Evolutionary conservation across 2,329 filamentous ascomycete species (phyloP), one percentile per base, ranked within the genome.

Genomic region (Graphium sp.): DNA sequence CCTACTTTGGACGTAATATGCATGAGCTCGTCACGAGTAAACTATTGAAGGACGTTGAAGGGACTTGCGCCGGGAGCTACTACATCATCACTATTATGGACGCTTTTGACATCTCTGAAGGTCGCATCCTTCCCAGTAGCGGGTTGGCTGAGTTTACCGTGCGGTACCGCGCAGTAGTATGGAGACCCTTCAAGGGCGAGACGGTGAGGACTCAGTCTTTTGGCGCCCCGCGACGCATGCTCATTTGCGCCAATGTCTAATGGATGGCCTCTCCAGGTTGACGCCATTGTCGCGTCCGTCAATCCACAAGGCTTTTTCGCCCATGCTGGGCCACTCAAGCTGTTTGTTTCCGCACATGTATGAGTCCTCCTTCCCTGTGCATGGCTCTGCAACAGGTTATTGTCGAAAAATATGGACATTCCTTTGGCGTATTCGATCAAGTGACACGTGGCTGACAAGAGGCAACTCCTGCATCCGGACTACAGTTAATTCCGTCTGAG

Each of bases 51-150:
- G 87, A 95, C 48, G 83, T 94, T 36, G 89, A 98, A 56, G 89
- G 89, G 15, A 87, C 81, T 23, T 94, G 85, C 53, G 89, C 84
- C 4, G 89, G 89, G 33, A 83, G 82, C 49, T 94, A 92, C 62
- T 95, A 89, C 54, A 91, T 98, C 47, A 89, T 98, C 43, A 89
- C 84, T 47, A 91, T 98, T 45, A 87, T 98, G 72, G 85, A 94
- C 52, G 81, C 85, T 27, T 85, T 91, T 44, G 81, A 94, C 41
- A 87, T 95, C 44, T 91, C 83, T 11, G 84, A 93, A 46, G 85
- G 85, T 9, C 77, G 83, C 41, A 87, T 98, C 36, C 68, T 94
- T 32, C 87, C 89, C 4, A 82, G 87, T 7, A 92, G 79, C 36
- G 89, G 85, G 7, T 66, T 91, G 40, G 87, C 89, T 13, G 83